Conservation (phyloP, 2,329 filamentous ascomycete genomes). For the Penicillium sp. region DNA sequence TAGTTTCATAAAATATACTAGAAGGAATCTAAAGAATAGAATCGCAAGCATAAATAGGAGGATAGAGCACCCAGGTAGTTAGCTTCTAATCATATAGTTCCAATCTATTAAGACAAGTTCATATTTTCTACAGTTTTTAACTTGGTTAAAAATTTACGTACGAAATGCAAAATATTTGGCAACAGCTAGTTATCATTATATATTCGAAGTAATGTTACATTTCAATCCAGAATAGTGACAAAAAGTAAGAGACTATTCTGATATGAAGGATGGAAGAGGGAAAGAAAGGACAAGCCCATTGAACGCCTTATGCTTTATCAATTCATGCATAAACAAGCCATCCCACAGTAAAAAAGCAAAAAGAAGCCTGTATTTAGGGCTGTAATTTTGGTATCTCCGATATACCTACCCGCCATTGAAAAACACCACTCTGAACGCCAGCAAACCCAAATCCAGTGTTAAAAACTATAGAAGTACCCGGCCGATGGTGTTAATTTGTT, state of each 20-base stretch:
- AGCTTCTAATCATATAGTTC: too few species aligned
- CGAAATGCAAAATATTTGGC: neutral
- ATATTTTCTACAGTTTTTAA: neutral
- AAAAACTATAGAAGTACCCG: neutral
- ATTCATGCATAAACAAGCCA: neutral
- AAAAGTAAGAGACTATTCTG: neutral
- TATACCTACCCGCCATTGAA: neutral
- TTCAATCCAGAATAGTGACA: neutral
- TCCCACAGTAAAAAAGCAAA: neutral
- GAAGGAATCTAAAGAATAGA: too few species aligned
- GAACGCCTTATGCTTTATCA: neutral
- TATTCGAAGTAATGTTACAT: neutral
- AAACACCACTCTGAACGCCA: slow-evolving; percentile 1
- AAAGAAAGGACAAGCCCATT: neutral
- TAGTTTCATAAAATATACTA: too few species aligned
- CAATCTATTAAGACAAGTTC: too few species aligned
- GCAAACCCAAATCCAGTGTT: neutral
- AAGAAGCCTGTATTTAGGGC: neutral
- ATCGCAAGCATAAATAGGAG: too few species aligned
- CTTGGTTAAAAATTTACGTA: neutral
- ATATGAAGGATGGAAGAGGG: neutral
- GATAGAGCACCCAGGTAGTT: too few species aligned
- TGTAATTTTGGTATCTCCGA: neutral
- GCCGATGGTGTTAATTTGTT: slow-evolving; percentile 1
- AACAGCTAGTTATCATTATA: neutral